These are phyloP conservation scores for Discostella stelligera DNA, from an alignment of 352 stramenopile species.

Conservation along the genomic window DNA sequence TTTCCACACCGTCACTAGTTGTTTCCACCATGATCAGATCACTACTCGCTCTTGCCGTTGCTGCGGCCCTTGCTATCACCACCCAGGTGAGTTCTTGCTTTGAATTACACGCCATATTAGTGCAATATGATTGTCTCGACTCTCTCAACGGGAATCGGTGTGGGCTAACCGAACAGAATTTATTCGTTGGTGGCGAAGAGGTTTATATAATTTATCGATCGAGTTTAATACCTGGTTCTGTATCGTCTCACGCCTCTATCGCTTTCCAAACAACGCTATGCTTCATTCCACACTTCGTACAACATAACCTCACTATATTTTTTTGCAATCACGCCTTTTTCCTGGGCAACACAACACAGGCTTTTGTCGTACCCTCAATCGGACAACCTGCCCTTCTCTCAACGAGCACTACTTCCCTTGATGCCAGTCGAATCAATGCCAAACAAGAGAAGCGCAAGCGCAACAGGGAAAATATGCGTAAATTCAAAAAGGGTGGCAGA, in stretches of 20 bases:
- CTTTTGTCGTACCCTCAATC: conserved; percentile 55
- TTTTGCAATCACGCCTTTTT: conserved; percentile 10
- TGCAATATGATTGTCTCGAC: not conserved
- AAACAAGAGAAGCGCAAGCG: conserved; percentile 83
- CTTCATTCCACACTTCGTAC: not conserved
- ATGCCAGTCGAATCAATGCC: conserved; percentile 75
- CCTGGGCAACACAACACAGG: conserved; percentile 37
- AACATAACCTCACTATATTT: conserved; percentile 6
- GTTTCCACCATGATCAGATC: conserved; percentile 55
- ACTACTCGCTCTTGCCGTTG: conserved; percentile 33
- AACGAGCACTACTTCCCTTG: conserved; percentile 53
- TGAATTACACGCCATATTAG: not conserved
- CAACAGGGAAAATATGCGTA: conserved; percentile 83
- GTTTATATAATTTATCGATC: not conserved
- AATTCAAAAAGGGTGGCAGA: conserved; percentile 74
- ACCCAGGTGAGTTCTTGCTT: conserved; percentile 43
- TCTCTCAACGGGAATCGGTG: too few species aligned
- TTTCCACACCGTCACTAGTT: not conserved
- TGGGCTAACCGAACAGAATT: too few species aligned
- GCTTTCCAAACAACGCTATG: not conserved
- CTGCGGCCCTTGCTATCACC: conserved; percentile 44
- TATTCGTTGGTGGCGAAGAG: not conserved
- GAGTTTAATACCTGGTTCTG: not conserved
- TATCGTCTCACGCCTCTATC: not conserved
- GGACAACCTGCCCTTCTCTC: conserved; percentile 14